Evolutionary conservation across 352 stramenopile genomes (phyloP).

Genomic region (Phytophthora syringae): DNA sequence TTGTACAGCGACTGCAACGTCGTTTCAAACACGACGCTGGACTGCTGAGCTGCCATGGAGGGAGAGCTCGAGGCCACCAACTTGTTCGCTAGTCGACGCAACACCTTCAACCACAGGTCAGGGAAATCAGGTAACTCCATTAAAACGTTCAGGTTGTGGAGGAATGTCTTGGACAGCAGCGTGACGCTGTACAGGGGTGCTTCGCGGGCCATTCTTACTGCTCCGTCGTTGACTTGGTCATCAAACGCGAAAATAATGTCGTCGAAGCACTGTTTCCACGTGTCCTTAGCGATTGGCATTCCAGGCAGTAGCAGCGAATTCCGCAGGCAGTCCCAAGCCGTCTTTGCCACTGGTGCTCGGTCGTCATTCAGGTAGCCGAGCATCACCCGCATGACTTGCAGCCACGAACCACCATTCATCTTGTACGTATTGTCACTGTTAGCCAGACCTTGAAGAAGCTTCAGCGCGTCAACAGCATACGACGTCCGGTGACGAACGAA

Average conservation of each 20-base stretch:
- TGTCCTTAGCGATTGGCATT: conserved; percentile 69
- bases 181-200: conserved; percentile 84
- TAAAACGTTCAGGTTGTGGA: conserved; percentile 83
- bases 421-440: conserved; percentile 80
- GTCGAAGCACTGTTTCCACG: conserved; percentile 86
- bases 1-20: conserved; percentile 90
- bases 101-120: conserved; percentile 78
- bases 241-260: conserved; percentile 91
- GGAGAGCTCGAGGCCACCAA: conserved; percentile 52
- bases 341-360: conserved; percentile 77
- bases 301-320: conserved; percentile 81
- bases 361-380: conserved; percentile 85
- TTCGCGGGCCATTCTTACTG: conserved; percentile 63
- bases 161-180: conserved; percentile 86
- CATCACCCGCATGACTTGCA: conserved; percentile 90
- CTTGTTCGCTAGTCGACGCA: conserved; percentile 78
- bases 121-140: conserved; percentile 71
- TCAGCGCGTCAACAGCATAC: conserved; percentile 78
- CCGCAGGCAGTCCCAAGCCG: conserved; percentile 85
- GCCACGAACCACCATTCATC: conserved; percentile 74
- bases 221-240: conserved; percentile 73
- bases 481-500: conserved; percentile 84
- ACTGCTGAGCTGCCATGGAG: conserved; percentile 41
- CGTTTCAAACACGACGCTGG: conserved; percentile 82
- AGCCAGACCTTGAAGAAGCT: conserved; percentile 73